Base-by-base conservation (phyloP, 805 yeast genomes). In the Metschnikowia gelsemii region DNA sequence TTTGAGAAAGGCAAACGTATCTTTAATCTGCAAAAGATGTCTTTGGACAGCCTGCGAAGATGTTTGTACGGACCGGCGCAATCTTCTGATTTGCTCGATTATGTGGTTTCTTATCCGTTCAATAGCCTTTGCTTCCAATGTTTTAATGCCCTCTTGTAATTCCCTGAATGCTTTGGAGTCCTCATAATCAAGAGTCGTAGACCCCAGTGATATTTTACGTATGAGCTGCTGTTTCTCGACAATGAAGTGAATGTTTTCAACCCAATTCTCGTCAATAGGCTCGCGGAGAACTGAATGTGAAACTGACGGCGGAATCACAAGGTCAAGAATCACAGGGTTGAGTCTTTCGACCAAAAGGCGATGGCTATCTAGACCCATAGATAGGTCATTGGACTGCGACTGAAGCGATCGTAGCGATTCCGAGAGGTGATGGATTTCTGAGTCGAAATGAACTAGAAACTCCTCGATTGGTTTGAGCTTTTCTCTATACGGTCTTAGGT, bases 31-130 rank as follows among this genome's bases (percentile, higher is more conserved):
- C 3, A 87, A 59, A 37, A 93, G 62, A 22, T 76, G 75, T 26
- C 73, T 71, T 61, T 93, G 98, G 11, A 90, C 69, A 0, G 72
- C 70, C 56, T 88, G 96, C 0, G 95, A 82, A 8, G 91, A 78
- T 0, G 72, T 64, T 13, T 82, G 79, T n/a, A 69, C 39, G 5
- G 65, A 56, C 1, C 66, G 71, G 41, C 98, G 71, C 17, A 93
- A 62, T n/a, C 61, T 55, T 49, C 86, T 83, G 42, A 93, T 83
- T 48, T 81, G 78, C 5, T 63, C 51, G 2, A 87, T 78, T 22
- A 89, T 63, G 55, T 66, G 83, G 57, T 83, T 84, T 46, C 95
- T 75, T 2, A 87, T 78, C 41, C 95, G 72, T 57, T 90, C 96
- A 2, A 87, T 61, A 1, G 87, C 79, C 53, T 85, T 82, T 17